phyloP scores from a whole-genome alignment of 73 alveolate genomes.

The Paramecium bursaria region DNA sequence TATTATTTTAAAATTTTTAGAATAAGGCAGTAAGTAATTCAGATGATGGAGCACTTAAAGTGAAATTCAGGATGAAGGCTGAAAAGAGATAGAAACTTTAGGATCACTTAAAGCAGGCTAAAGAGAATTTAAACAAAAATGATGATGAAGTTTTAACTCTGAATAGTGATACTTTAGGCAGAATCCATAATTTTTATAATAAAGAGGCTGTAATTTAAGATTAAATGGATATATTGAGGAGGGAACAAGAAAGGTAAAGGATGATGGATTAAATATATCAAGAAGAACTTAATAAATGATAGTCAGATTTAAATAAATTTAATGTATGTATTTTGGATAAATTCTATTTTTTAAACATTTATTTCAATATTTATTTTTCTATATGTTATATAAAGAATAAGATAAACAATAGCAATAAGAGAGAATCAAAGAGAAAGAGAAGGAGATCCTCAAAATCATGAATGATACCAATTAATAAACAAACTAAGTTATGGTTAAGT shows the following conservation, averaged over 20 bases:
- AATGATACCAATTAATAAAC: neutral
- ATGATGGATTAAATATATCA: constrained; percentile 21
- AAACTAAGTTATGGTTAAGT: neutral
- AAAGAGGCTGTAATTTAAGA: neutral
- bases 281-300: constrained; percentile 52
- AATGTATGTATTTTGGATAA: too few species aligned
- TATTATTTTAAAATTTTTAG: neutral
- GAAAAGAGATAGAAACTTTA: constrained; percentile 8
- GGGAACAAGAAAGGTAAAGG: constrained; percentile 41
- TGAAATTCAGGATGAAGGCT: neutral
- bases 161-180: constrained; percentile 8
- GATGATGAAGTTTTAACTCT: neutral
- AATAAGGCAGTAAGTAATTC: constrained; percentile 15
- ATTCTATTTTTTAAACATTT: too few species aligned
- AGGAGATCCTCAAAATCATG: neutral
- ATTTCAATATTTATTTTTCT: too few species aligned
- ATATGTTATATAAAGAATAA: too few species aligned
- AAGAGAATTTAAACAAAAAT: neutral
- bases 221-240: neutral
- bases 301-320: too few species aligned
- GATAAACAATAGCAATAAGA: neutral
- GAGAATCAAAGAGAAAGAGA: neutral
- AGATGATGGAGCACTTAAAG: neutral
- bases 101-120: neutral
- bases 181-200: constrained; percentile 41